phyloP scores from a whole-genome alignment of 2,329 filamentous ascomycete species.

The Xylaria sp. region DNA sequence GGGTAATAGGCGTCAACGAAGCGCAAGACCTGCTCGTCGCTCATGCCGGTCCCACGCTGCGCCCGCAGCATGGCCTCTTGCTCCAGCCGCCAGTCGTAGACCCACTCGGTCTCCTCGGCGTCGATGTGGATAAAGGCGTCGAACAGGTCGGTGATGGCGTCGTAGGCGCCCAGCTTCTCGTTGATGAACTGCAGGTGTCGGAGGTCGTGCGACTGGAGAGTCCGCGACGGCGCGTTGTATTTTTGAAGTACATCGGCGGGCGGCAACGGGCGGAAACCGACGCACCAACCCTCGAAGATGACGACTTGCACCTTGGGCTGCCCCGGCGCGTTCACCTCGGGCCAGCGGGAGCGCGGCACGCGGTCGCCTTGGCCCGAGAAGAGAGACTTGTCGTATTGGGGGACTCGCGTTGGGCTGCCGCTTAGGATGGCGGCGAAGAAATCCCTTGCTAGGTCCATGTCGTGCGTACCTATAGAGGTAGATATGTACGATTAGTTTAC shows the following conservation, averaged over 20 bases:
- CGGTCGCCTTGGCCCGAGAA: slow-evolving; percentile 82
- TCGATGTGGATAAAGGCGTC: slow-evolving; percentile 71
- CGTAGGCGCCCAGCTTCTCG: slow-evolving; percentile 59
- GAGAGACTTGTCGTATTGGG: slow-evolving; percentile 85
- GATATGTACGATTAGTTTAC: neutral
- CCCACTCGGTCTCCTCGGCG: slow-evolving; percentile 76
- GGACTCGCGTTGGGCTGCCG: slow-evolving; percentile 67
- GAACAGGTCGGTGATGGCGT: slow-evolving; percentile 61
- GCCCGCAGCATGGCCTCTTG: slow-evolving; percentile 79
- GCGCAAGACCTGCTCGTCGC: slow-evolving; percentile 77
- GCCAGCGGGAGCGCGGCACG: slow-evolving; percentile 70
- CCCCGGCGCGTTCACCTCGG: slow-evolving; percentile 62
- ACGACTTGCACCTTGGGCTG: slow-evolving; percentile 69
- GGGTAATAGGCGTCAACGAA: slow-evolving; percentile 80
- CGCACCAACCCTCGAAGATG: slow-evolving; percentile 91
- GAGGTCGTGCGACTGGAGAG: slow-evolving; percentile 59
- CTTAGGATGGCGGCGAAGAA: slow-evolving; percentile 71
- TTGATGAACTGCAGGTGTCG: slow-evolving; percentile 65
- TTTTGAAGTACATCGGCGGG: slow-evolving; percentile 63
- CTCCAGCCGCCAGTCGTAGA: slow-evolving; percentile 86
- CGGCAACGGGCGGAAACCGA: slow-evolving; percentile 78
- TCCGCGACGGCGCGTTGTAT: slow-evolving; percentile 63
- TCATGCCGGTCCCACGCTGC: slow-evolving; percentile 80
- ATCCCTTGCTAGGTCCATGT: slow-evolving; percentile 70
- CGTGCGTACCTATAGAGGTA: slow-evolving; percentile 70